Base-by-base conservation (phyloP, 257 asterid genomes). In the Mentha longifolia region DNA sequence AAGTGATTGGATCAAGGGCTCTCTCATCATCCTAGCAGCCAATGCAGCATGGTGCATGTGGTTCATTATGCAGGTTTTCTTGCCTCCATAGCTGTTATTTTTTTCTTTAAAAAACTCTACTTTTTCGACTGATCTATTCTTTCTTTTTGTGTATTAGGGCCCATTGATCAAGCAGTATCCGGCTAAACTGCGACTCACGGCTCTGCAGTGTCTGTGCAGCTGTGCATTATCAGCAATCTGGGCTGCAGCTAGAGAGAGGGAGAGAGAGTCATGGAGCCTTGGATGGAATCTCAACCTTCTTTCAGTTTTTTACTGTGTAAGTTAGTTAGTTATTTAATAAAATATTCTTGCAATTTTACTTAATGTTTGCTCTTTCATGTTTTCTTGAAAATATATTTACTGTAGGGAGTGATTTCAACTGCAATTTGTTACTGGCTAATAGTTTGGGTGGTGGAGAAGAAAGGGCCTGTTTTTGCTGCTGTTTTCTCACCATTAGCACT, bases 11-110 rank as follows among this genome's bases (percentile, higher is more conserved):
- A 46, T 71, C 4, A 71, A 71, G 75, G 75, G 75, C 28, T 77
- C 81, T 10, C 65, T 65, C 41, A 14, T 77, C 81, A 65, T 77
- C 17, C 70, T 77, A 14, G 74, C 61, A 46, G 69, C 55, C 31
- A 71, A 64, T 43, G 16, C 3, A 10, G 62, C 64, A 3, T 77
- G 77, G 77, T 57, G 65, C 58, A 49, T 62, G 39, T 71, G 81
- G 81, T 63, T 71, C 57, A 65, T 77, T 14, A 50, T 72, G 74
- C 81, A 71, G 77, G 77, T 77, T 51, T 51, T 35, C 8, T 35
- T 35, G 28, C 28, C 57, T 51, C 17, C 57, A 51, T 51, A 51
- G 11, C 3, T 20, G n/a, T 9, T 20, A 49, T 9, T 49, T 49
- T 1, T 7, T 51, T 51, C 14, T 51, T 5, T 11, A 17, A 17